Evolutionary conservation across 2,329 filamentous ascomycete genomes (phyloP), one percentile per base, ranked within the genome.

Genomic region (Neofusicoccum cordaticola): DNA sequence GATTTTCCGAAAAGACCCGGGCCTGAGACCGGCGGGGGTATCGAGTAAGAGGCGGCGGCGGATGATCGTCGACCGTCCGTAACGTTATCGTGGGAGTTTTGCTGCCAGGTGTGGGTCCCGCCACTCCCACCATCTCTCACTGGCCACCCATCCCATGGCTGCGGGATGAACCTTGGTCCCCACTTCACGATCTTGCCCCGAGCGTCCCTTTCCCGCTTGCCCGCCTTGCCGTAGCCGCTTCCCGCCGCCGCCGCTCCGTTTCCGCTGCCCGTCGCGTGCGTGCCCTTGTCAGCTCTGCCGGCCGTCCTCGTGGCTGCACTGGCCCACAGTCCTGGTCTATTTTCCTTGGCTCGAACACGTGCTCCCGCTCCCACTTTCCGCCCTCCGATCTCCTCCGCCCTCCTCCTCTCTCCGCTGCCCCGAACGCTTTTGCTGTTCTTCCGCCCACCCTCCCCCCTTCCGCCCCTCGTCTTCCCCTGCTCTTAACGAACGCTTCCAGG

Each of bases 101-200:
- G 27, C 8, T 47, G 27, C n/a, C 34, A 37, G 35, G 11, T 56
- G 22, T 22, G 61, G 50, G 48, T 63, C 50, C 31, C 27, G n/a
- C 19, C n/a, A n/a, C 47, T n/a, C 56, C 56, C 17, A 7, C 31
- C 47, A 22, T n/a, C 37, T 37, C 13, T 19, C 35, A 9, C 35
- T 15, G 17, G 7, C 53, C 51, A 39, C 9, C 31, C 27, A 19
- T 27, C 17, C 61, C 39, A 17, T 53, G 27, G 48, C 61, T 45
- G 61, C 48, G 61, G 61, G 61, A 45, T 45, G 61, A 52, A 56
- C 61, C 47, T 51, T 52, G 48, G 48, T 52, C 61, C 41, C 61
- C 61, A 63, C 61, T 47, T 63, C 61, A 63, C 61, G 61, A 63
- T 63, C 50, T 47, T 63, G 61, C 50, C 51, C 61, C 50, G 61